Evolutionary conservation across 495 filamentous ascomycete species (phyloP).

Genomic region (Xylaria cubensis): DNA sequence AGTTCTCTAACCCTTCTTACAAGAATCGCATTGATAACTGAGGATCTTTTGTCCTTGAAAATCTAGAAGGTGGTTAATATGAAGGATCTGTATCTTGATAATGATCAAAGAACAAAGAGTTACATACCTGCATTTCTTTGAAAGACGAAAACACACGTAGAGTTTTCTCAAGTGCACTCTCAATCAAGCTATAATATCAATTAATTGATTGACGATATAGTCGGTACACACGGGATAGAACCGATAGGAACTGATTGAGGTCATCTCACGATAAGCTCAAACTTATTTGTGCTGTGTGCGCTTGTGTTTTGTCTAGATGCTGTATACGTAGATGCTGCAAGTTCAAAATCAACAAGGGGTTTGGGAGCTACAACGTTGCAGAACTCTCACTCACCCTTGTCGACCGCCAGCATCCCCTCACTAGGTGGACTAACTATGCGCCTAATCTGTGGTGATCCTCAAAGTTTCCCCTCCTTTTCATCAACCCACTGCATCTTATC

Average conservation of each 20-base stretch:
- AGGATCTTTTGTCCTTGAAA: not conserved
- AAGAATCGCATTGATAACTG: not conserved
- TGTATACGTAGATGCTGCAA: not conserved
- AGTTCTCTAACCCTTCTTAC: not conserved
- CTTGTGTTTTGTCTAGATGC: not conserved
- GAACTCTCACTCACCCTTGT: not conserved
- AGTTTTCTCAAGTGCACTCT: not conserved
- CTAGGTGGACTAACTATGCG: not conserved
- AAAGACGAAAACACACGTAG: not conserved
- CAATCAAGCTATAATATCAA: not conserved
- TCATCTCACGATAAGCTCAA: not conserved
- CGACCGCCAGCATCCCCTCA: not conserved
- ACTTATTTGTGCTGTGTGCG: not conserved
- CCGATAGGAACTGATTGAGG: not conserved
- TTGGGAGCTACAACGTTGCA: slow-evolving; percentile 26
- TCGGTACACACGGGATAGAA: not conserved
- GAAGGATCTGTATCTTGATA: not conserved
- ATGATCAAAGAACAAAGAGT: not conserved
- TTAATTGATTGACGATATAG: not conserved
- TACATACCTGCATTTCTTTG: not conserved
- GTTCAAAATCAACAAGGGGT: not conserved
- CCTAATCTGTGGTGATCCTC: not conserved
- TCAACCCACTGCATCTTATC: slow-evolving; percentile 12
- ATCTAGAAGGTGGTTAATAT: not conserved
- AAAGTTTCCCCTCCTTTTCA: slow-evolving; percentile 18